A percentile compares a stretch with the other conserved stretches of the same genome.
phyloP scores from a whole-genome alignment of 1,284 basidiomycete species.

The Trametes versicolor region DNA sequence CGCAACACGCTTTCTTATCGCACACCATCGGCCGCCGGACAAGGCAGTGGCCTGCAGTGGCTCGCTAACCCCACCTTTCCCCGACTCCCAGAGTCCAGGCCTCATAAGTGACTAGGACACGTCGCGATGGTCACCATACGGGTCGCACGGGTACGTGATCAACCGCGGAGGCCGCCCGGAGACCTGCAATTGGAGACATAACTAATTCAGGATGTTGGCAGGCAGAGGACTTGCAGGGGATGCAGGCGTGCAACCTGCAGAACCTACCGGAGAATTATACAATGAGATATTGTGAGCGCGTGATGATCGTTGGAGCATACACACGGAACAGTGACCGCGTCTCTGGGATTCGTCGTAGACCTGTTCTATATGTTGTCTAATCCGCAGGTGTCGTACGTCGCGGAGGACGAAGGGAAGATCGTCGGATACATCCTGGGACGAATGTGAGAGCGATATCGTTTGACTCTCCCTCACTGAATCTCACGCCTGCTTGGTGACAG shows the following conservation, averaged over 20 bases:
- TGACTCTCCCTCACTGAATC: not conserved
- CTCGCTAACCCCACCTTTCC: not conserved
- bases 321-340: conserved; percentile 40
- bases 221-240: conserved; percentile 82
- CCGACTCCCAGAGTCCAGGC: not conserved
- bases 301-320: conserved; percentile 71
- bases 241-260: conserved; percentile 92
- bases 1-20: conserved; percentile 1
- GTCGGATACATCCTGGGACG: conserved; percentile 96
- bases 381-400: conserved; percentile 95
- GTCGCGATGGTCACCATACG: conserved; percentile 60
- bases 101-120: too few relatives aligned
- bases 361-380: conserved; percentile 90
- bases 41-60: not conserved
- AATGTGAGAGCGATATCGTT: conserved; percentile 65
- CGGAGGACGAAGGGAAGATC: conserved; percentile 89
- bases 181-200: not conserved
- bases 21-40: not conserved
- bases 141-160: conserved; percentile 56
- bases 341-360: conserved; percentile 58
- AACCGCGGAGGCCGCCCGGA: not conserved
- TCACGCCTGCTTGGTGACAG: conserved; percentile 44
- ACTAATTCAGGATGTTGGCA: conserved; percentile 36
- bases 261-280: conserved; percentile 91
- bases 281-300: conserved; percentile 84